Evolutionary conservation across 2,329 filamentous ascomycete genomes (phyloP), one percentile per base, ranked within the genome.

Genomic region (Colletotrichum somersetense): DNA sequence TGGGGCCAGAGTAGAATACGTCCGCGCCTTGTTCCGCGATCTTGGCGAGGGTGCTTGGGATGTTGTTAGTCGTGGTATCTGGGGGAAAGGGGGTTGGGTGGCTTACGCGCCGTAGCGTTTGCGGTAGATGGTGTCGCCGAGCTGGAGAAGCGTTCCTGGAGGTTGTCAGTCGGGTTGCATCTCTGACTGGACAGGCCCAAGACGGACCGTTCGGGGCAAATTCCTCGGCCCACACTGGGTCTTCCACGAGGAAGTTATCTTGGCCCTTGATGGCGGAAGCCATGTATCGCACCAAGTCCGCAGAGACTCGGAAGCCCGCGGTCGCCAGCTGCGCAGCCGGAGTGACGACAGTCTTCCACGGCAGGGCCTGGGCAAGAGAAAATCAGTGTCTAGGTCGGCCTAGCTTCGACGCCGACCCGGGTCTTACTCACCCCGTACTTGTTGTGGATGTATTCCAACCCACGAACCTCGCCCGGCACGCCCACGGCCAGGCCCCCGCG

Each of bases 161-260:
- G 10, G 35, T n/a, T 48, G 56, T 66, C 6, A 66, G 70, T 12
- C 20, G 18, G n/a, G 30, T 6, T 14, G 6, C 10, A 44, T 8
- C 1, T 16, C 5, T 16, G 55, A 20, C 16, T 18, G n/a, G 16
- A n/a, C 12, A 48, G 30, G 12, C 20, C 8, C 5, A 6, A 30
- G 11, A 46, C 75, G 61, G 68, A 84, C 85, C 96, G 72, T 95
- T 91, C 0, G 94, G 94, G 2, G 94, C 95, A 83, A 98, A 98
- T 79, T 98, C 96, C 59, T 93, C 80, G 0, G 95, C 94, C 92
- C 94, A 98, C 4, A 90, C 89, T 0, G 92, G 91, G 68, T 98
- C 90, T 3, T 92, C 86, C 0, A 91, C 84, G 0, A 98, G 83
- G 77, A 97, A 97, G 75, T 94, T 84, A 62, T 77, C 74, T 1